phyloP scores from a whole-genome alignment of 345 rosid species.

The Hypericum androsaemum region DNA sequence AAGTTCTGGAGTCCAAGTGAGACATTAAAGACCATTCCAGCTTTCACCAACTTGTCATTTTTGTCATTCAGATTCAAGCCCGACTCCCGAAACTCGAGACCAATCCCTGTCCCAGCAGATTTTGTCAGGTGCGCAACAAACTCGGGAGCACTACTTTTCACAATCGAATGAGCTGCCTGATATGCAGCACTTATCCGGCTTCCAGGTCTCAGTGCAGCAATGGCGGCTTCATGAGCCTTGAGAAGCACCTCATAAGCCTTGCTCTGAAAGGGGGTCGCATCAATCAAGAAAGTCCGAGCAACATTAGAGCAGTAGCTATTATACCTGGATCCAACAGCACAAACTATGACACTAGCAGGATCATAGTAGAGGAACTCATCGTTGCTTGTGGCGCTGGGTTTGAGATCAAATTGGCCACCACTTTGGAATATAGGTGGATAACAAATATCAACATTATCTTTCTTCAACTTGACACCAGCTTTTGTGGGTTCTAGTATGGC shows the following conservation, averaged over 20 bases:
- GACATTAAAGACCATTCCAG: constrained; percentile 75
- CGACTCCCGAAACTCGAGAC: constrained; percentile 90
- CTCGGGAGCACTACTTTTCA: constrained; percentile 78
- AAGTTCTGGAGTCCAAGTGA: constrained; percentile 85
- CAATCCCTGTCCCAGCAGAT: constrained; percentile 96
- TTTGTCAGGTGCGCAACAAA: constrained; percentile 58
- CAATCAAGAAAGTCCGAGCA: constrained; percentile 76
- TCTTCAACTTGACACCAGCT: constrained; percentile 73
- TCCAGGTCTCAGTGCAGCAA: constrained; percentile 62
- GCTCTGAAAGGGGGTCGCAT: constrained; percentile 69
- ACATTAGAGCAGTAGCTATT: constrained; percentile 89
- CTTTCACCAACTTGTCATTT: constrained; percentile 54
- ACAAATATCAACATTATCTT: constrained; percentile 88
- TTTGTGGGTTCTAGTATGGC: constrained; percentile 71
- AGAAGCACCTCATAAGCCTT: constrained; percentile 89
- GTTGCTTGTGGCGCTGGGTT: constrained; percentile 88
- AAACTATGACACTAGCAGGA: constrained; percentile 74
- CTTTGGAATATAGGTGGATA: constrained; percentile 96
- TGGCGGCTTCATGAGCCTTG: constrained; percentile 88
- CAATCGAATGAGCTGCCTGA: constrained; percentile 67
- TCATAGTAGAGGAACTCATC: constrained; percentile 72
- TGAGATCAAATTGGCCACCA: constrained; percentile 86
- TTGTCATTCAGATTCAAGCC: constrained; percentile 70
- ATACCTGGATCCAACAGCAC: constrained; percentile 79
- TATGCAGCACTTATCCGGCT: constrained; percentile 54